phyloP scores from a whole-genome alignment of 2,329 filamentous ascomycete species.

The Cadophora gregata region DNA sequence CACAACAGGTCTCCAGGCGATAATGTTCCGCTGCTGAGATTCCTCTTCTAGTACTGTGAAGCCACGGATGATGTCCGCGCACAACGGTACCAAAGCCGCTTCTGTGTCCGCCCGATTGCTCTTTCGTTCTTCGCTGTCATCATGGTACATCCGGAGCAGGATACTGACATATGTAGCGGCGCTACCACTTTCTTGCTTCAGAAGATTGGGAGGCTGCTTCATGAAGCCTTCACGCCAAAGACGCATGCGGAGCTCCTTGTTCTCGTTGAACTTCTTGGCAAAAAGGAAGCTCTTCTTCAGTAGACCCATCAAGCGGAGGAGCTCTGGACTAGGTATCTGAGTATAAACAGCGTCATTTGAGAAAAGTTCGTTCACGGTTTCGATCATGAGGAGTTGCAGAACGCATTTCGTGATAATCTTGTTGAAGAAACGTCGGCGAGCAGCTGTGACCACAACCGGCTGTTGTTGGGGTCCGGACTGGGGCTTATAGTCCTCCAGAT shows the following conservation, averaged over 20 bases:
- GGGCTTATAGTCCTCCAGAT: constrained; percentile 82
- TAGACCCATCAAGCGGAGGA: constrained; percentile 90
- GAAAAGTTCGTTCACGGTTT: constrained; percentile 98
- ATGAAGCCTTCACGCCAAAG: constrained; percentile 99
- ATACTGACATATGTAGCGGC: constrained; percentile 96
- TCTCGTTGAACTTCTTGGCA: constrained; percentile 95
- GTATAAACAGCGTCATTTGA: constrained; percentile 95
- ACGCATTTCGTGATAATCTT: constrained; percentile 99
- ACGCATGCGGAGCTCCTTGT: constrained; percentile 92
- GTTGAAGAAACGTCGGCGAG: constrained; percentile 95
- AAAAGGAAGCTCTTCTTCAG: constrained; percentile 97
- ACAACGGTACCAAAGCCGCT: constrained; percentile 89
- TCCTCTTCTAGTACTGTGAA: constrained; percentile 92
- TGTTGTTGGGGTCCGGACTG: constrained; percentile 80
- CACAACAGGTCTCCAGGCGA: constrained; percentile 96
- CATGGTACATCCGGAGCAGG: constrained; percentile 95
- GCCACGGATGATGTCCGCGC: constrained; percentile 87
- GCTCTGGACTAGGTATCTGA: constrained; percentile 87
- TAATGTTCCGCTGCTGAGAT: constrained; percentile 94
- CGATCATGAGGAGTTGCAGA: constrained; percentile 97
- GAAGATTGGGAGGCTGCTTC: constrained; percentile 96
- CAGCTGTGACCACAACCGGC: constrained; percentile 89
- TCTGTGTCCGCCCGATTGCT: constrained; percentile 84
- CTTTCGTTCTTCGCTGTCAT: constrained; percentile 81
- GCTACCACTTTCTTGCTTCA: constrained; percentile 94